Percentiles rank a stretch among this genome's conserved stretches.
These are phyloP conservation scores for Sporothrix variecibatus DNA, from an alignment of 2,329 filamentous ascomycete genomes.

Conservation along the genomic window DNA sequence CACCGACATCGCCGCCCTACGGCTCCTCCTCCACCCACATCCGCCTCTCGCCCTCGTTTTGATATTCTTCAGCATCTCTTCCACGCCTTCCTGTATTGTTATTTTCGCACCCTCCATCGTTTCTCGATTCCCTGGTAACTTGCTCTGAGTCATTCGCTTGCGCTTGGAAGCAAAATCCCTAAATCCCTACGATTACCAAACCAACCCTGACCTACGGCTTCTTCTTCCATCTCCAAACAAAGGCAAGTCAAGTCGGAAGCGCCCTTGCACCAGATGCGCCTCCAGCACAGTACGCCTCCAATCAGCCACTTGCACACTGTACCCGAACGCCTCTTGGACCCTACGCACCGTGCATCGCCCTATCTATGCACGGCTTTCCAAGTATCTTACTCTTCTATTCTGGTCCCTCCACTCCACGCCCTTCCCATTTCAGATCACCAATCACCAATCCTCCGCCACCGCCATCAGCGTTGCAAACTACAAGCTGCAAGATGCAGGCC, in stretches of 20 bases:
- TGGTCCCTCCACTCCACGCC: not conserved
- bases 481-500: not conserved
- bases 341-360: not conserved
- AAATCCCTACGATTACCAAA: not conserved
- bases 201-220: not conserved
- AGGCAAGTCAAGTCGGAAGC: not conserved
- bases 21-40: not conserved
- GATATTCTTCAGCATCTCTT: slow-evolving; percentile 5
- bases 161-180: slow-evolving; percentile 24
- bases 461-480: not conserved
- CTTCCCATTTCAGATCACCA: not conserved
- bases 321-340: not conserved
- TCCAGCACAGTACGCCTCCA: slow-evolving; percentile 15
- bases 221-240: slow-evolving; percentile 1
- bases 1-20: not conserved
- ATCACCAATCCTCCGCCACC: not conserved
- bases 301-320: slow-evolving; percentile 1
- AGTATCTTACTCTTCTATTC: not conserved
- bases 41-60: not conserved
- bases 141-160: slow-evolving; percentile 32
- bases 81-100: not conserved
- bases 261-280: not conserved
- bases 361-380: slow-evolving; percentile 13
- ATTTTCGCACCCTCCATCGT: not conserved
- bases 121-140: not conserved